Percentiles rank a stretch among this genome's conserved stretches.
Evolutionary conservation across 371 early-diverging fungal species (phyloP).

Genomic region (Umbelopsis sp.): DNA sequence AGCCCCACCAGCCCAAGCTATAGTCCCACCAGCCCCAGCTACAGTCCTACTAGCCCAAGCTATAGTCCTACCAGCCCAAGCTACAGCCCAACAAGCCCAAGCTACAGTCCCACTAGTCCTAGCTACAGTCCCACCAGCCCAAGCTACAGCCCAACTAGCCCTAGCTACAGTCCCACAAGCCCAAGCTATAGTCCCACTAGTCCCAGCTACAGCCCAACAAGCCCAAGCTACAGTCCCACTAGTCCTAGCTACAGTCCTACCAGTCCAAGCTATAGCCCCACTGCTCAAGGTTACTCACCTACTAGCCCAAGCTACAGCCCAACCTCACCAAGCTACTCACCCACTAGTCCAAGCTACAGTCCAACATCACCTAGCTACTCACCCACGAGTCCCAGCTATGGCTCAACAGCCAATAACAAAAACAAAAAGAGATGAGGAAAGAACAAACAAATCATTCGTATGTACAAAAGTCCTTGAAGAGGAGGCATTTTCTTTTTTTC

Average conservation of each 20-base stretch:
- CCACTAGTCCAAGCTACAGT: slow-evolving; percentile 58
- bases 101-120: slow-evolving; percentile 71
- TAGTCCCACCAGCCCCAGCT: slow-evolving; percentile 75
- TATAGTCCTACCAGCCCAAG: slow-evolving; percentile 75
- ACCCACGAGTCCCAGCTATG: slow-evolving; percentile 70
- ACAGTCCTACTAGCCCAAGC: slow-evolving; percentile 76
- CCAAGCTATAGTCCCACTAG: slow-evolving; percentile 74
- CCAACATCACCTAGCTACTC: slow-evolving; percentile 67
- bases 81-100: slow-evolving; percentile 58
- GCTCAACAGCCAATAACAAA: slow-evolving; percentile 50
- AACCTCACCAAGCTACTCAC: slow-evolving; percentile 64
- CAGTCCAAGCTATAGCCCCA: slow-evolving; percentile 76
- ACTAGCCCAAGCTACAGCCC: slow-evolving; percentile 56
- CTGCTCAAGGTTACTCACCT: slow-evolving; percentile 55
- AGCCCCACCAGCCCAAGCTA: slow-evolving; percentile 77
- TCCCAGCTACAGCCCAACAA: slow-evolving; percentile 78
- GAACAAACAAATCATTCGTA: background rate
- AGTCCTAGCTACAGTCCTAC: slow-evolving; percentile 77
- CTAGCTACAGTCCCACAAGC: slow-evolving; percentile 62
- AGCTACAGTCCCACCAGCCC: slow-evolving; percentile 73
- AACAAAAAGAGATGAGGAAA: slow-evolving; percentile 13
- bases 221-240: slow-evolving; percentile 75
- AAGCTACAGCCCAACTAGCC: slow-evolving; percentile 68
- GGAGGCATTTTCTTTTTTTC: slow-evolving; percentile 16
- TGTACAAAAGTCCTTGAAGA: slow-evolving; percentile 18